phyloP scores from a whole-genome alignment of 805 yeast species.

The Grigorovia transvaalensis region DNA sequence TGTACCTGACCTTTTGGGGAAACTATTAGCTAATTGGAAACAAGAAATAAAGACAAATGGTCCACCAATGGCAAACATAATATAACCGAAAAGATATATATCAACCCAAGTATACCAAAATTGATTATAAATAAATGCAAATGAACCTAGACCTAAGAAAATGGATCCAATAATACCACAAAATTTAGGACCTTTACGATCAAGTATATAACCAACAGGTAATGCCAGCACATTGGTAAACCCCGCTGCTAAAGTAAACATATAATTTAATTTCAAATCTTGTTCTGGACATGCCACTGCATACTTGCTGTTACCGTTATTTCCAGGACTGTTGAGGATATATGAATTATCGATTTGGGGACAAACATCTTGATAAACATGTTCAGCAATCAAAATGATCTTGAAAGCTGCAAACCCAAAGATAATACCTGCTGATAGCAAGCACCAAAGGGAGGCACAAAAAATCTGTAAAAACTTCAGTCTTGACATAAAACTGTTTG shows the following conservation, averaged over 20 bases:
- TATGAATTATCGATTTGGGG: conserved; percentile 4
- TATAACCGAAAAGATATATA: conserved; percentile 64
- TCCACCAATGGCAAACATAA: conserved; percentile 76
- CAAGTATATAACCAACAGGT: conserved; percentile 72
- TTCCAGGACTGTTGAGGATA: too few relatives aligned
- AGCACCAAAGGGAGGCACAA: conserved; percentile 80
- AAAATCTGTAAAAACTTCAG: conserved; percentile 36
- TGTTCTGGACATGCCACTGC: conserved; percentile 54
- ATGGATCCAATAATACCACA: conserved; percentile 67
- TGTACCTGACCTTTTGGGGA: conserved; percentile 74
- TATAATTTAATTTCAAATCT: conserved; percentile 67
- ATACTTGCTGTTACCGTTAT: neutral
- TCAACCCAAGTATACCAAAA: conserved; percentile 32
- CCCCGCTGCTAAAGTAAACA: conserved; percentile 82
- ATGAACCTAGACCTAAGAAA: conserved; percentile 47
- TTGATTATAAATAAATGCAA: conserved; percentile 14
- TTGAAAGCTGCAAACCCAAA: conserved; percentile 95
- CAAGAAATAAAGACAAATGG: conserved; percentile 88
- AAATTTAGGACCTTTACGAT: conserved; percentile 67
- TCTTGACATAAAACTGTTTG: neutral
- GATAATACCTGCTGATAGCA: conserved; percentile 84
- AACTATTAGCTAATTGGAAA: conserved; percentile 80
- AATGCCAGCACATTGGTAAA: conserved; percentile 76
- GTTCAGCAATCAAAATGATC: conserved; percentile 67
- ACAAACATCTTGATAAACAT: conserved; percentile 62